These are phyloP conservation scores for Buddleja alternifolia DNA, from an alignment of 257 asterid genomes.

Conservation along the genomic window DNA sequence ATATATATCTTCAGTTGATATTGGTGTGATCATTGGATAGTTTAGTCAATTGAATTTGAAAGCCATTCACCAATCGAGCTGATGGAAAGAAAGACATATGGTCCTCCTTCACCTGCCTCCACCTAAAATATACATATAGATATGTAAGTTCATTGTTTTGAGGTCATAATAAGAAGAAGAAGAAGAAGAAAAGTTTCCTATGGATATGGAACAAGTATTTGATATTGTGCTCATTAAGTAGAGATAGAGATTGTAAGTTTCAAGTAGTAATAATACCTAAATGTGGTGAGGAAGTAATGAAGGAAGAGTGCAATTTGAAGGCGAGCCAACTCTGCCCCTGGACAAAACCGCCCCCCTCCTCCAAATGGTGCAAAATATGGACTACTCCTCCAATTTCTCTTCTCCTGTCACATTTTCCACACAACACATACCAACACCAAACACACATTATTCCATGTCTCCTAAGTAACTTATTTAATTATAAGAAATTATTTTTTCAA, in stretches of 20 bases:
- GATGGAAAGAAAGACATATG: conserved; percentile 90
- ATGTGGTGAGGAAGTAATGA: conserved; percentile 68
- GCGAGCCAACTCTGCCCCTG: conserved; percentile 95
- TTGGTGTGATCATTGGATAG: neutral
- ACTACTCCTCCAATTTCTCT: conserved; percentile 86
- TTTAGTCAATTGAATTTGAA: conserved; percentile 65
- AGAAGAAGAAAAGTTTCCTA: too few species aligned
- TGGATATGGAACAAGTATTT: too few species aligned
- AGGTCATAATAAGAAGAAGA: too few species aligned
- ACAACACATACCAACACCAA: too few species aligned
- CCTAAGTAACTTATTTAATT: too few species aligned
- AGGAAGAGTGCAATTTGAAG: conserved; percentile 90
- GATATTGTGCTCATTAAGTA: too few species aligned
- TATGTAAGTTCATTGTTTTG: too few species aligned
- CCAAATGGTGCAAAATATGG: conserved; percentile 84
- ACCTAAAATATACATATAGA: conserved; percentile 51
- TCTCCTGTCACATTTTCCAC: conserved; percentile 53
- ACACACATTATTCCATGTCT: too few species aligned
- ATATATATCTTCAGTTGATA: neutral
- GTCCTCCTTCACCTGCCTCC: conserved; percentile 85
- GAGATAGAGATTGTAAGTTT: neutral
- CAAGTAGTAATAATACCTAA: conserved; percentile 53
- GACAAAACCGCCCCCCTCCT: conserved; percentile 91
- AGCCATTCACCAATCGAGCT: conserved; percentile 88
- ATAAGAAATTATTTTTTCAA: neutral